phyloP scores from a whole-genome alignment of 2,329 filamentous ascomycete species.

The Xylaria sp. region DNA sequence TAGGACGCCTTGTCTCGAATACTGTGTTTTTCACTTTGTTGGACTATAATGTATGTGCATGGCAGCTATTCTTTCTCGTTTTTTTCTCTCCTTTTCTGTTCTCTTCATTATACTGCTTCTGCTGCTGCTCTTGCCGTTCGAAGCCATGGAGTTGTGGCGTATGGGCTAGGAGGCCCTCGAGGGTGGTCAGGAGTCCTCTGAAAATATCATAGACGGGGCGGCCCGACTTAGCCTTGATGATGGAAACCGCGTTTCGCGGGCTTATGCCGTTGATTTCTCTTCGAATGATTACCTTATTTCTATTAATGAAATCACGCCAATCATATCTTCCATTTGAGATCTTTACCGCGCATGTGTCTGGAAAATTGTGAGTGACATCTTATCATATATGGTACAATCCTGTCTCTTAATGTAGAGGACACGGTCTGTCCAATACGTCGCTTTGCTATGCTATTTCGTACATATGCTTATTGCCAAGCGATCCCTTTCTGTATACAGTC shows the following conservation, averaged over 20 bases:
- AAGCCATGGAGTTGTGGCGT: conserved; percentile 13
- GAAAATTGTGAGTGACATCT: neutral
- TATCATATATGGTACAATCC: neutral
- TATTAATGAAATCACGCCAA: neutral
- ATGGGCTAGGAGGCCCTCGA: neutral
- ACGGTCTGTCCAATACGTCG: neutral
- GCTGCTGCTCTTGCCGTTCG: too few relatives aligned
- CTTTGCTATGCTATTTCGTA: neutral
- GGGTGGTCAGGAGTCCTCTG: neutral
- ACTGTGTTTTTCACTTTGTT: conserved; percentile 13
- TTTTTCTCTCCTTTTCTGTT: conserved; percentile 5
- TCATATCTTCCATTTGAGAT: neutral
- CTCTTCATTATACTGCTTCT: neutral
- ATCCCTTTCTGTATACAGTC: neutral
- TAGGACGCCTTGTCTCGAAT: too few relatives aligned
- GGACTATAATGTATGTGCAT: neutral
- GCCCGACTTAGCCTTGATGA: neutral
- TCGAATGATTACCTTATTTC: conserved; percentile 7
- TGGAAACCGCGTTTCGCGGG: conserved; percentile 10
- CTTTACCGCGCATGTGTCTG: neutral
- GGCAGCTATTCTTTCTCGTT: neutral
- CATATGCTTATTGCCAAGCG: neutral
- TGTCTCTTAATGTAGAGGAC: neutral
- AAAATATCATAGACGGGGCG: conserved; percentile 1
- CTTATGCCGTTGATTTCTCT: neutral